Evolutionary conservation across 1,139 yeast species (phyloP), one percentile per base, ranked within the genome.

Genomic region (Saccharomyces hybrid): DNA sequence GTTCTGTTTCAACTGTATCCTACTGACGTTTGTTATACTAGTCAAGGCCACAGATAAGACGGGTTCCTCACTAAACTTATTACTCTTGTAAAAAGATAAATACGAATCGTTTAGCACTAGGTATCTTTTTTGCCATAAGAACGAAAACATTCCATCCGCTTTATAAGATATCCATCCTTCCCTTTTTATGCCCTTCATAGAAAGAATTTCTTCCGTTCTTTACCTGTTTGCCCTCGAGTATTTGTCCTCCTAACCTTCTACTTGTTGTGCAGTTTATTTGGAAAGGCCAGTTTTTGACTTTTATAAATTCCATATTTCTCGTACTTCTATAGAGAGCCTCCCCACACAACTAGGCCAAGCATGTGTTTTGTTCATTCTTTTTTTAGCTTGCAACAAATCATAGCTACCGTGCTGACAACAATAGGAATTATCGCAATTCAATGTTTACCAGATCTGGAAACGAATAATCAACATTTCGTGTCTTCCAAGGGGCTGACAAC

Each of bases 91-190:
- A 62, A 90, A 81, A 58, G 84, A 86, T 58, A 90, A 74, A 34
- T 84, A 79, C 55, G 84, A 78, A 59, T 89, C 96, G 61, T 81
- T 80, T 52, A 90, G 75, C 16, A 86, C 84, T 74, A 90, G 76
- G 69, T 77, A 90, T 61, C 93, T 79, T 66, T 88, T 89, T 56
- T 90, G 88, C 97, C 97, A 90, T 63, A 95, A 77, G 70, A 90
- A 89, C 13, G 89, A 81, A 60, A 88, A 81, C 47, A 86, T 73
- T 20, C 96, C 95, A 63, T 90, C 97, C 63, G 90, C 97, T 69
- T 88, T 89, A 54, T 88, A 83, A 57, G 87, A 88, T 31, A 88
- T 90, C 96, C 96, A 90, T 0, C 97, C 96, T 38, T 16, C 44
- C 44, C 11, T 38, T 38, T 38, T 38, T 16, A 38, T 16, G 25